phyloP scores from a whole-genome alignment of 2,329 filamentous ascomycete species.

The Aureobasidium leucospermi region DNA sequence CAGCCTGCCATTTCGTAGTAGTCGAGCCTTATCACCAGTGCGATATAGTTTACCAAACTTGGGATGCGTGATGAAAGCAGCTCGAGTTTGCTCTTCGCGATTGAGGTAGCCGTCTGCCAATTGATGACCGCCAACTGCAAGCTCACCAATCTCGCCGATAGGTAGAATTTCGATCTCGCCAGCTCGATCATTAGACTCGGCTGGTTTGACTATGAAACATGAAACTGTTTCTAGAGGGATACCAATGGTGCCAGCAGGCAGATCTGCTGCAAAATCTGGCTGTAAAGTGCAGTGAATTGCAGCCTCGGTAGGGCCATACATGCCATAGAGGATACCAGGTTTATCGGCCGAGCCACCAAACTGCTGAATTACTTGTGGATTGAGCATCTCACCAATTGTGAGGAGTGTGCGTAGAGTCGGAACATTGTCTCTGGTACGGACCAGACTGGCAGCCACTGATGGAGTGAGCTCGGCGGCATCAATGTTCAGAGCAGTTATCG shows the following conservation, averaged over 20 bases:
- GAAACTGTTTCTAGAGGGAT: slow-evolving; percentile 74
- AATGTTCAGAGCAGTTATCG: slow-evolving; percentile 58
- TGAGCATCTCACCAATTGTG: slow-evolving; percentile 92
- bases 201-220: slow-evolving; percentile 57
- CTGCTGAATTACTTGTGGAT: slow-evolving; percentile 64
- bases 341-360: slow-evolving; percentile 56
- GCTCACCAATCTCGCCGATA: slow-evolving; percentile 64
- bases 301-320: slow-evolving; percentile 92
- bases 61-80: slow-evolving; percentile 61
- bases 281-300: slow-evolving; percentile 84
- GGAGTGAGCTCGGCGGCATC: slow-evolving; percentile 88
- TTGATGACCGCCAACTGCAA: slow-evolving; percentile 74
- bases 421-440: slow-evolving; percentile 59
- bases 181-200: slow-evolving; percentile 16
- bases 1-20: slow-evolving; percentile 61
- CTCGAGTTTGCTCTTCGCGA: slow-evolving; percentile 63
- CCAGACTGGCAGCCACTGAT: slow-evolving; percentile 71
- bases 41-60: slow-evolving; percentile 66
- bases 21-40: slow-evolving; percentile 74
- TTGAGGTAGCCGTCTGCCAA: slow-evolving; percentile 78
- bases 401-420: slow-evolving; percentile 64
- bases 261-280: slow-evolving; percentile 49
- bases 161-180: slow-evolving; percentile 49
- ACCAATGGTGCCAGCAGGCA: slow-evolving; percentile 64
- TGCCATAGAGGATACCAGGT: slow-evolving; percentile 70